These are phyloP conservation scores for Globisporangium paddicum DNA, from an alignment of 352 stramenopile genomes.

Conservation along the genomic window DNA sequence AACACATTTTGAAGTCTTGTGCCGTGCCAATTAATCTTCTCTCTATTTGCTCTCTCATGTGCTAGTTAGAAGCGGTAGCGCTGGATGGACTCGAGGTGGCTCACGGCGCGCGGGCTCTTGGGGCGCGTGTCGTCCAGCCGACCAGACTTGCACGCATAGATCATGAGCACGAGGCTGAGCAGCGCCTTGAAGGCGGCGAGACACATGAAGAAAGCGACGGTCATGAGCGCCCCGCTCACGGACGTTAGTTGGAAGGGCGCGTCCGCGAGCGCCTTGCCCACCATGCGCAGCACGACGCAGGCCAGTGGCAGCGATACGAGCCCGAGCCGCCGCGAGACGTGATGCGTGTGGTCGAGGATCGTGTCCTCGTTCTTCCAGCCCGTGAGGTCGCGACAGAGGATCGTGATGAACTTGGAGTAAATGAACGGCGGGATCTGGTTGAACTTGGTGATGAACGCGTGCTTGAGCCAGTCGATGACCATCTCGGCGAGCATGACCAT, in stretches of 20 bases:
- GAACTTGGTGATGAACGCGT: conserved; percentile 99
- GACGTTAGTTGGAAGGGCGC: conserved; percentile 32
- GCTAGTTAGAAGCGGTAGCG: conserved; percentile 33
- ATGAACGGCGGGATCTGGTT: conserved; percentile 93
- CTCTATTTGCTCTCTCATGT: conserved; percentile 6
- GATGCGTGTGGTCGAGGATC: conserved; percentile 93
- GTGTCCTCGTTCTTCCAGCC: conserved; percentile 90
- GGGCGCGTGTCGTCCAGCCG: conserved; percentile 61
- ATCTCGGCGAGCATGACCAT: conserved; percentile 93
- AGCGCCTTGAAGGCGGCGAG: conserved; percentile 76
- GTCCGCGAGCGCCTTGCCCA: conserved; percentile 57
- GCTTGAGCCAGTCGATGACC: conserved; percentile 98
- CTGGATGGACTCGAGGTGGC: conserved; percentile 59
- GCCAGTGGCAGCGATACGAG: conserved; percentile 93
- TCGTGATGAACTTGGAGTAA: conserved; percentile 95
- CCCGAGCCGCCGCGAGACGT: conserved; percentile 91
- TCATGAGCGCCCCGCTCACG: conserved; percentile 38
- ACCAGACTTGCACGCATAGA: conserved; percentile 63
- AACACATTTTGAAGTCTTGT: conserved; percentile 9
- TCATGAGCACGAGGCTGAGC: conserved; percentile 72
- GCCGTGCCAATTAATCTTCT: too few relatives aligned
- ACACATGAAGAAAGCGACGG: conserved; percentile 63
- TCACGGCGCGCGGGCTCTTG: conserved; percentile 56
- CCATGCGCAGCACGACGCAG: conserved; percentile 89
- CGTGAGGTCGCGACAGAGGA: conserved; percentile 93